Conservation (phyloP, 2,329 filamentous ascomycete genomes). For the Stachybotrys elegans region DNA sequence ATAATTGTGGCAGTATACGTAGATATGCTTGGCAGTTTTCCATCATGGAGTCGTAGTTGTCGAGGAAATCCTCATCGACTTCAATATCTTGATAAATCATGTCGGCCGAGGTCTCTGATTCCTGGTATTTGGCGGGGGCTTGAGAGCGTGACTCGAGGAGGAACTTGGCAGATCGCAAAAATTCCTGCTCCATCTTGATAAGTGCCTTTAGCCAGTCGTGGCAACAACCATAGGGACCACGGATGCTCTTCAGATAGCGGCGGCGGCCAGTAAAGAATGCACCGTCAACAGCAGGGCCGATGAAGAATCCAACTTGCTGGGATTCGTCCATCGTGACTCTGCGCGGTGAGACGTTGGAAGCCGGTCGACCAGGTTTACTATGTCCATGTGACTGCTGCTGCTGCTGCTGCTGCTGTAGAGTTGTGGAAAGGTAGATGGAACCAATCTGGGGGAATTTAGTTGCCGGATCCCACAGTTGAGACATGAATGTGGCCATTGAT, state of each 20-base stretch:
- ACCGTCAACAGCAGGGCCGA: not conserved
- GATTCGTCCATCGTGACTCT: not conserved
- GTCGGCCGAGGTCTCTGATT: not conserved
- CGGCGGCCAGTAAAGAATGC: not conserved
- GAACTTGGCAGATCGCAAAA: not conserved
- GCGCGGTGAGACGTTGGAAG: not conserved
- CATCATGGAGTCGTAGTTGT: not conserved
- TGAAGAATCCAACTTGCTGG: not conserved
- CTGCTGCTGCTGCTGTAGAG: not conserved
- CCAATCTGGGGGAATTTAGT: not conserved
- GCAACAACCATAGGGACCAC: not conserved
- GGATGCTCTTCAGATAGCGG: not conserved
- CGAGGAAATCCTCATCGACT: not conserved
- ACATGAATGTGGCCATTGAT: not conserved
- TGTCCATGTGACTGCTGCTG: not conserved
- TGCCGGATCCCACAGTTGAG: not conserved
- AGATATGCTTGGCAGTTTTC: not conserved
- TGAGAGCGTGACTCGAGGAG: not conserved
- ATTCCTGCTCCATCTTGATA: not conserved
- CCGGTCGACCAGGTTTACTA: not conserved
- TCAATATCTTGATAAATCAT: not conserved
- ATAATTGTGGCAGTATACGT: not conserved
- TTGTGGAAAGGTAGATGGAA: not conserved
- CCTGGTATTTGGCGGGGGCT: not conserved
- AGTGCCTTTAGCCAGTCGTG: not conserved